Percentiles rank a stretch among this genome's conserved stretches.
These are phyloP conservation scores for Acacia confusa DNA, from an alignment of 306 rosid species.

Conservation along the genomic window DNA sequence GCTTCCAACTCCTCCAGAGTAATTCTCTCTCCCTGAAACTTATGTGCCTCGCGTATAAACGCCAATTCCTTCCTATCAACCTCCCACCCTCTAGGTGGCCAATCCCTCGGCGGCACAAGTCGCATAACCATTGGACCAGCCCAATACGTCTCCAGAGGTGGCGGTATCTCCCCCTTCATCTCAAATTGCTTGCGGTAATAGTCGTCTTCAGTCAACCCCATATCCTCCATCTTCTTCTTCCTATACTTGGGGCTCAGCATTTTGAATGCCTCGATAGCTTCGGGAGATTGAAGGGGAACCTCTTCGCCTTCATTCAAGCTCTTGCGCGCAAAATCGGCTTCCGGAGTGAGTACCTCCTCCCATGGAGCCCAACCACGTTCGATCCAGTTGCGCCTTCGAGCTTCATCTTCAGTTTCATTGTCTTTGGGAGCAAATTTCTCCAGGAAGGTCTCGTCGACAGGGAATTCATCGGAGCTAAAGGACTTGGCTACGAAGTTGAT, in stretches of 20 bases:
- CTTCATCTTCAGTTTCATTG: slow-evolving; percentile 88
- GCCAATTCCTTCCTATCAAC: slow-evolving; percentile 81
- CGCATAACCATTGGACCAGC: slow-evolving; percentile 58
- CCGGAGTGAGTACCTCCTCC: slow-evolving; percentile 91
- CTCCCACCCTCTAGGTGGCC: slow-evolving; percentile 97
- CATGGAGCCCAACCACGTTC: slow-evolving; percentile 99
- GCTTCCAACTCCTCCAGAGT: slow-evolving; percentile 54
- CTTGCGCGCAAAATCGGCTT: slow-evolving; percentile 82
- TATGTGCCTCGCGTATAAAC: slow-evolving; percentile 80
- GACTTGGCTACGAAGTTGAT: slow-evolving; percentile 31
- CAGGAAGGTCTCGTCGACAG: slow-evolving; percentile 79
- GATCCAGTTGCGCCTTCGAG: slow-evolving; percentile 80
- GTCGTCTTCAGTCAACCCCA: slow-evolving; percentile 90
- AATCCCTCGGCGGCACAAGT: slow-evolving; percentile 82
- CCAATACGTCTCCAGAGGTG: slow-evolving; percentile 70
- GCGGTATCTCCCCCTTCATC: slow-evolving; percentile 75
- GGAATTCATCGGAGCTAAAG: slow-evolving; percentile 89
- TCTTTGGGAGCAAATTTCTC: slow-evolving; percentile 56
- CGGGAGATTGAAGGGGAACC: slow-evolving; percentile 76
- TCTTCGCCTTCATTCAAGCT: slow-evolving; percentile 93
- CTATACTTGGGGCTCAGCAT: slow-evolving; percentile 78
- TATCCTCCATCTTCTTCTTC: slow-evolving; percentile 67
- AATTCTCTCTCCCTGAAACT: slow-evolving; percentile 61
- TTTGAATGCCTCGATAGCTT: slow-evolving; percentile 89
- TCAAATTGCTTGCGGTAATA: slow-evolving; percentile 64